Base-by-base conservation (phyloP, 306 rosid genomes). In the Carpinus viminea region DNA sequence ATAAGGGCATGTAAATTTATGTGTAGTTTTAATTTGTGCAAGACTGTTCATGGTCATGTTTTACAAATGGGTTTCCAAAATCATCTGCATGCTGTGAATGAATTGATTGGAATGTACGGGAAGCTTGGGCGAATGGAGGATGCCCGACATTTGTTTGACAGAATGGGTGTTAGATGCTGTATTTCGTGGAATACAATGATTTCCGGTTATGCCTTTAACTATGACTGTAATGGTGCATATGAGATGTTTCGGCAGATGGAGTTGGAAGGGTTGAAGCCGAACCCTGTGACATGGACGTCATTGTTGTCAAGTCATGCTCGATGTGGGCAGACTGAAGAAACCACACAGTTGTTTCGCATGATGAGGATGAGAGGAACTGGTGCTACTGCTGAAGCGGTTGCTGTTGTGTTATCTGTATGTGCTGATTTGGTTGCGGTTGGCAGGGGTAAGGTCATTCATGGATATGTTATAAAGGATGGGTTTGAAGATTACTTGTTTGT, bases 261-360 rank as follows among this genome's bases (percentile, higher is more conserved):
- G 78, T 79, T 74, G 76, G 91, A 85, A 53, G 90, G 92, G 41
- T 82, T 84, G 64, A 75, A 75, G 81, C 92, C 98, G 0, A 90
- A 94, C 66, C 83, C 88, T 2, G 92, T 94, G 38, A 89, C 96
- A 2, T 94, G 97, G 97, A 94, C 98, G 0, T 92, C 97, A 0
- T 66, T 94, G 34, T 46, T 94, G 85, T 92, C 96, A n/a, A 90
- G 96, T 78, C 90, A 89, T 65, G 92, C 91, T 53, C 82, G 92
- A 50, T 87, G 91, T 55, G 96, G 96, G 20, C 79, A 50, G 71
- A 77, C 50, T 72, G 84, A 86, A 54, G 91, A 89, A 71, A 84
- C 93, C 3, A 7, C 90, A 31, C 84, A 79, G 76, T 85, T 92
- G 76, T 89, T 92, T 86, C 70, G 77, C 79, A 24, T 50, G 76